Conservation (phyloP, 805 yeast species). For the Starmerella bacillaris region DNA sequence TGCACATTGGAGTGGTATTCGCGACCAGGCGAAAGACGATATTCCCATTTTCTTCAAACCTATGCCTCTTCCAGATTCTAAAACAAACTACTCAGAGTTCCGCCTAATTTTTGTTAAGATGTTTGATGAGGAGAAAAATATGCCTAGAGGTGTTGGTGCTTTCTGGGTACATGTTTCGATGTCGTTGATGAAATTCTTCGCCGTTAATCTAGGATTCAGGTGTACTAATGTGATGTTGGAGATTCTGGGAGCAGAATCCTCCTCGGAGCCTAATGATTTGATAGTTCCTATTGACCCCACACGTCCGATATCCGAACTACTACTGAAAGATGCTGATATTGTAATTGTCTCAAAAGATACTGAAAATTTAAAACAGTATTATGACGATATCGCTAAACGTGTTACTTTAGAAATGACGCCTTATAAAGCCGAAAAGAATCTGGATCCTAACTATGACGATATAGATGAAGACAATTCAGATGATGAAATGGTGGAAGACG, state of each 20-base stretch:
- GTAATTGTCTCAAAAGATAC: not conserved
- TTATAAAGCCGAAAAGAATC: not conserved
- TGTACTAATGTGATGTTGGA: not conserved
- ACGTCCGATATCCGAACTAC: not conserved
- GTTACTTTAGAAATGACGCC: constrained; percentile 12
- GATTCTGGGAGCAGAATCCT: not conserved
- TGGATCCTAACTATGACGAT: not conserved
- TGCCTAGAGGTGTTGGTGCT: constrained; percentile 1
- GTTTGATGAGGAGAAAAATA: constrained; percentile 39
- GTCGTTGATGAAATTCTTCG: not conserved
- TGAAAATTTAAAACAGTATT: constrained; percentile 16
- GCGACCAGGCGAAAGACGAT: not conserved
- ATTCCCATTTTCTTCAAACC: constrained; percentile 13
- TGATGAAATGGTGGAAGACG: not conserved
- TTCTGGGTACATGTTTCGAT: constrained; percentile 1
- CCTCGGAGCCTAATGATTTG: not conserved
- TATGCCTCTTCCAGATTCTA: constrained; percentile 6
- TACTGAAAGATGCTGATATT: constrained; percentile 1
- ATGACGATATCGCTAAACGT: constrained; percentile 22
- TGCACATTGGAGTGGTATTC: not conserved
- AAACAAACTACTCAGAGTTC: not conserved
- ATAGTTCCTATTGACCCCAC: not conserved
- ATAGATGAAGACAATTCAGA: constrained; percentile 5
- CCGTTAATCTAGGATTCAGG: not conserved
- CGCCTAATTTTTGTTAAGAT: constrained; percentile 13